Evolutionary conservation across 1,139 yeast species (phyloP).

Genomic region (Pichia sp.): DNA sequence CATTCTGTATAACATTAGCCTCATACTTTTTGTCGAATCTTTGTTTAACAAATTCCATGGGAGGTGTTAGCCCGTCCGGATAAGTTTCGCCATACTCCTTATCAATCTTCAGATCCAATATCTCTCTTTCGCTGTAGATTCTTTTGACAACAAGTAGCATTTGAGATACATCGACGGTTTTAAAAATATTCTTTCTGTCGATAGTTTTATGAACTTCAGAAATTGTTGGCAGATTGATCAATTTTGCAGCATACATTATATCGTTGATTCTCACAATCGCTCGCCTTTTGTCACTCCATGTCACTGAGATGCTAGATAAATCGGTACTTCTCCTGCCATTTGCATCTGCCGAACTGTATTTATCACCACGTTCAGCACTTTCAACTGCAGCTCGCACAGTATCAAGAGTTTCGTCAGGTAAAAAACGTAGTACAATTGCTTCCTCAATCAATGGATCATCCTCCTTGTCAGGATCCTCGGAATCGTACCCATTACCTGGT

Average conservation of each 20-base stretch:
- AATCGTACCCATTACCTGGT: constrained; percentile 95
- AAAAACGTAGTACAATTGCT: constrained; percentile 73
- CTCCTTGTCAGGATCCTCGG: constrained; percentile 94
- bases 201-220: constrained; percentile 86
- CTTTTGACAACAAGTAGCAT: constrained; percentile 71
- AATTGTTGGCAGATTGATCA: constrained; percentile 86
- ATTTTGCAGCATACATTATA: constrained; percentile 69
- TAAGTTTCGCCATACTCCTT: constrained; percentile 44
- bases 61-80: constrained; percentile 81
- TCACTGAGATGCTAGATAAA: constrained; percentile 63
- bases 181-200: constrained; percentile 84
- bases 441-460: constrained; percentile 92
- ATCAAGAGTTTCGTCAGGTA: constrained; percentile 72
- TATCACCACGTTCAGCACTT: constrained; percentile 42
- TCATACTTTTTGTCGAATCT: constrained; percentile 51
- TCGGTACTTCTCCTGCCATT: constrained; percentile 35
- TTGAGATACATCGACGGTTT: constrained; percentile 82
- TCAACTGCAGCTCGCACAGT: constrained; percentile 76
- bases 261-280: constrained; percentile 62
- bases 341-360: constrained; percentile 2
- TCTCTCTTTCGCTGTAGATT: constrained; percentile 53
- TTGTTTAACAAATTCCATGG: constrained; percentile 55
- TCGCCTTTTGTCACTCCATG: constrained; percentile 75
- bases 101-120: constrained; percentile 35
- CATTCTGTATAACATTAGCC: constrained; percentile 52